Base-by-base conservation (phyloP, 768 basidiomycete species). In the Collybia sp. region DNA sequence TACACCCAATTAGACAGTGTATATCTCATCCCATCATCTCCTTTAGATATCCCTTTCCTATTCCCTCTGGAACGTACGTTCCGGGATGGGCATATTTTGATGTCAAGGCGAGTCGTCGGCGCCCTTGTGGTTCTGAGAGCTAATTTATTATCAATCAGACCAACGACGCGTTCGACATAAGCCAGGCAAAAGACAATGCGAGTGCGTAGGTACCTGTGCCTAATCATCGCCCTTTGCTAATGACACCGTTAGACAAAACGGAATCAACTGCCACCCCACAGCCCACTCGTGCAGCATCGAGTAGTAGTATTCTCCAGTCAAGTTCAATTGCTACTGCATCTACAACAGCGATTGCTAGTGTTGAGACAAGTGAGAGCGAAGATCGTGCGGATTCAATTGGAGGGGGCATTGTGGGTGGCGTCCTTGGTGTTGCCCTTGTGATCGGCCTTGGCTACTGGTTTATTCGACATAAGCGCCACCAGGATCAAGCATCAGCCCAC, bases 11-110 rank as follows among this genome's bases (percentile, higher is more conserved):
- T 35, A 20, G 6, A 8, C 39, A 16, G 34, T n/a, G 20, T 18
- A 10, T n/a, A 13, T 9, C 12, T 6, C 30, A 18, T n/a, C 34
- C 6, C 10, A 39, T 47, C 30, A 45, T 19, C 2, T 35, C 38
- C 35, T 18, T 18, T 35, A 78, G 78, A n/a, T 82, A 65, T 49
- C 75, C 79, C 0, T 43, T 62, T 12, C 54, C 60, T n/a, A 60
- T 84, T 40, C 82, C 83, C 2, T 48, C 54, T 0, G 73, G 71
- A 8, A 67, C 76, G 1, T 62, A 66, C 10, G 69, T 85, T 15
- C 83, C 82, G 8, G 72, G 71, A 10, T 85, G 83, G 83, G 82
- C 82, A 11, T 85, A 75, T 49, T 61, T 77, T 30, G 72, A 80
- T 46, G 73, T 83, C 16, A 59, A 67, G 54, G 72, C 74, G 55